These are phyloP conservation scores for Cyclocybe aegerita DNA, from an alignment of 768 basidiomycete species.

Conservation along the genomic window DNA sequence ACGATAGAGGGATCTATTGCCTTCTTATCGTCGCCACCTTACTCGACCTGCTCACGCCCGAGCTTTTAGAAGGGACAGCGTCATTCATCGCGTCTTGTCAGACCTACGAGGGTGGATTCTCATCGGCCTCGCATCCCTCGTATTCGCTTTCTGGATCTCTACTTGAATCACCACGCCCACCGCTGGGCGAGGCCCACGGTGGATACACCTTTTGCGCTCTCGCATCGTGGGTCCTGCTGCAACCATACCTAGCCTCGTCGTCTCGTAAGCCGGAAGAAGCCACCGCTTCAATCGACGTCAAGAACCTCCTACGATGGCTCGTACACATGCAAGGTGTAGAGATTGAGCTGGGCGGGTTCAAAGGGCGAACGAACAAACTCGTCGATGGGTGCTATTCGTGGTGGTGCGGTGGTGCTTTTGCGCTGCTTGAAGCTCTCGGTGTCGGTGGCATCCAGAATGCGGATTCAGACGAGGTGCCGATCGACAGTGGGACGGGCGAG, in stretches of 20 bases:
- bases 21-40: slow-evolving; percentile 81
- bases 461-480: slow-evolving; percentile 26
- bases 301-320: slow-evolving; percentile 74
- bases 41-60: slow-evolving; percentile 85
- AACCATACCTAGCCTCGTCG: slow-evolving; percentile 44
- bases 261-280: slow-evolving; percentile 10
- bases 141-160: slow-evolving; percentile 35
- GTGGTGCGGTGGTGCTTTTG: slow-evolving; percentile 95
- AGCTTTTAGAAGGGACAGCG: slow-evolving; percentile 73
- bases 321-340: slow-evolving; percentile 82
- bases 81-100: slow-evolving; percentile 88
- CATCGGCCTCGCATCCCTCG: slow-evolving; percentile 75
- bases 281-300: slow-evolving; percentile 52
- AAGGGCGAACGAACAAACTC: slow-evolving; percentile 94
- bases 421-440: slow-evolving; percentile 65
- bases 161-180: slow-evolving; percentile 53
- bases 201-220: slow-evolving; percentile 96
- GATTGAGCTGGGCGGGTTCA: slow-evolving; percentile 88
- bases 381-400: slow-evolving; percentile 99
- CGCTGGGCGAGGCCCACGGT: slow-evolving; percentile 95
- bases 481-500: slow-evolving; percentile 16
- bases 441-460: slow-evolving; percentile 36
- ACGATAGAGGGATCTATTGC: slow-evolving; percentile 85
- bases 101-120: slow-evolving; percentile 97
- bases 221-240: slow-evolving; percentile 79